Evolutionary conservation across 2,329 filamentous ascomycete species (phyloP), one percentile per base, ranked within the genome.

Genomic region (Pyrenophora tritici-repentis): DNA sequence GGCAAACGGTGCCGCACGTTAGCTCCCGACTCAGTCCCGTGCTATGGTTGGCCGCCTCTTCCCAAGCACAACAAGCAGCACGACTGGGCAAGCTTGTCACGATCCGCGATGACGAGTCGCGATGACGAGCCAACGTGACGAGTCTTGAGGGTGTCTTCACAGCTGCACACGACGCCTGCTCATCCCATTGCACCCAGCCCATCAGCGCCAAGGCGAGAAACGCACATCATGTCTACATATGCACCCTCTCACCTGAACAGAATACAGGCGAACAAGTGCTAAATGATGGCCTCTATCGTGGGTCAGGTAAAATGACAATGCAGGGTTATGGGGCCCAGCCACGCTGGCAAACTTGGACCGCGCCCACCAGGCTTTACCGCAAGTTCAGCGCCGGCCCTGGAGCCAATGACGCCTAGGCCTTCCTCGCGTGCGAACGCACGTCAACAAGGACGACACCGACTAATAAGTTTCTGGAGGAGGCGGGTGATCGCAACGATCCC

Each of bases 341-440:
- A 58, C 58, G 49, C 57, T 53, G 50, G 50, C 50, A 49, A 53
- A 50, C 47, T 60, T 54, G 24, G 41, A 49, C 47, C 36, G 48
- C 51, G 20, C 35, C 38, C 51, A 49, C 49, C 32, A 55, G 51
- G 47, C 50, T 37, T 57, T 56, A 42, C 49, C 44, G 53, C 54
- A 50, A 39, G 31, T 43, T 37, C 48, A 36, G 32, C 36, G 37
- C 42, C 42, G 31, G 32, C 46, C 22, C 7, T 18, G 17, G 37
- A 52, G 45, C 60, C 60, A 63, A 65, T 65, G 47, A 58, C 55
- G 56, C 53, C 47, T 35, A 41, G 22, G 43, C 47, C 49, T 53
- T 32, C 44, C 49, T 56, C 48, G 42, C 51, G 35, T 59, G 47
- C 48, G 50, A 34, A 37, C 55, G 57, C 55, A 58, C 43, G 53